A percentile compares a stretch with the other conserved stretches of the same genome.
Conservation (phyloP, 2,329 filamentous ascomycete genomes). For the Plenodomus lindquistii region DNA sequence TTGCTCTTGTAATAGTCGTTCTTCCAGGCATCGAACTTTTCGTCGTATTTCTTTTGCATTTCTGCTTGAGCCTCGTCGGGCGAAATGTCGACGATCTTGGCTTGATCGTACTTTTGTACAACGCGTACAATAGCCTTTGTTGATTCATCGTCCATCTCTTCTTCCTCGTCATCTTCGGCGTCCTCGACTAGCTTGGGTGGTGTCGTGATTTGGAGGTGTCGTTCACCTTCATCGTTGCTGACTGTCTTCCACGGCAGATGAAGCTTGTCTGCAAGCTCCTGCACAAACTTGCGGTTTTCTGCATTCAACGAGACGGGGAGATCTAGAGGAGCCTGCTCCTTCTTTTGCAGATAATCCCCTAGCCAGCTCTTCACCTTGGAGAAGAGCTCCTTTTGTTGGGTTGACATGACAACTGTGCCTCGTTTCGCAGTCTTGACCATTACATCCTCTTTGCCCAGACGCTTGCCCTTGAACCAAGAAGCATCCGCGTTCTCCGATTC, state of each 20-base stretch:
- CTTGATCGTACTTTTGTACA: conserved; percentile 88
- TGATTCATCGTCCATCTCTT: conserved; percentile 79
- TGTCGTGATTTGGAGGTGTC: conserved; percentile 67
- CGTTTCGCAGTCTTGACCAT: conserved; percentile 63
- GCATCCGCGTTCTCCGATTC: conserved; percentile 87
- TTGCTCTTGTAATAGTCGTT: conserved; percentile 90
- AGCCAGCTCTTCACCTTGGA: conserved; percentile 81
- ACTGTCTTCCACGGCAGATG: conserved; percentile 68
- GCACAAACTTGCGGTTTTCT: conserved; percentile 88
- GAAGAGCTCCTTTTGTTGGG: conserved; percentile 80
- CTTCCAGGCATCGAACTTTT: conserved; percentile 92
- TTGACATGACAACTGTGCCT: conserved; percentile 73
- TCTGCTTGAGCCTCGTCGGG: conserved; percentile 77
- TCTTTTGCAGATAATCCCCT: conserved; percentile 62
- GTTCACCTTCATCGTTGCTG: conserved; percentile 65
- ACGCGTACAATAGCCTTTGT: conserved; percentile 82
- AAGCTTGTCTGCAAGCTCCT: conserved; percentile 76
- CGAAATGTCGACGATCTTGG: conserved; percentile 78
- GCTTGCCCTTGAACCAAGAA: conserved; percentile 89
- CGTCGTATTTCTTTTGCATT: conserved; percentile 83
- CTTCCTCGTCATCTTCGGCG: conserved; percentile 65
- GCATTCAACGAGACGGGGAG: conserved; percentile 75
- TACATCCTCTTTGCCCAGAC: conserved; percentile 69
- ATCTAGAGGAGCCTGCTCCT: conserved; percentile 62
- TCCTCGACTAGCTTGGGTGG: conserved; percentile 55